Conservation (phyloP, 306 rosid genomes). For the Ziziphus jujuba region DNA sequence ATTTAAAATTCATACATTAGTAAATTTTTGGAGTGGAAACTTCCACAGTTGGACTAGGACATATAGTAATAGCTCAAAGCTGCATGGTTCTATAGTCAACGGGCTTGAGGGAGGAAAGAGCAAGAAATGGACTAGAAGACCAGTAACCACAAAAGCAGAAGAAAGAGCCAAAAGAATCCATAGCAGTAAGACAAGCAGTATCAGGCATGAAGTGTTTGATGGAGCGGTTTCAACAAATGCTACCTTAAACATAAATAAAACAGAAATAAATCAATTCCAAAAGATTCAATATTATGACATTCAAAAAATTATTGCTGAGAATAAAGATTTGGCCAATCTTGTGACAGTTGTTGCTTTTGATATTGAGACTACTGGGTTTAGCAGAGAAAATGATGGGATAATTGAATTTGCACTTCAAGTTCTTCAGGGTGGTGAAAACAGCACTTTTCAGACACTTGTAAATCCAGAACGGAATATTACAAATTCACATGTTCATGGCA, state of each 20-base stretch:
- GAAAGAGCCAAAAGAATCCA: conserved; percentile 36
- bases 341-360: conserved; percentile 71
- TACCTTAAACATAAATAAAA: conserved; percentile 48
- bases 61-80: conserved; percentile 44
- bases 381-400: conserved; percentile 52
- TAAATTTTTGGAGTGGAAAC: conserved; percentile 58
- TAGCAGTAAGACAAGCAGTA: conserved; percentile 45
- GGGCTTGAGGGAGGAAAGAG: conserved; percentile 55
- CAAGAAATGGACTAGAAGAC: conserved; percentile 72
- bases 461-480: conserved; percentile 61
- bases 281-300: conserved; percentile 51
- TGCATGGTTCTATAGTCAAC: conserved; percentile 41
- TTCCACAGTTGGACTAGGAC: conserved; percentile 44
- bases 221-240: conserved; percentile 48
- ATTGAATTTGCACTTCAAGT: conserved; percentile 79
- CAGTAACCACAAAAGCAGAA: conserved; percentile 65
- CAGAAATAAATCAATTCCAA: conserved; percentile 43
- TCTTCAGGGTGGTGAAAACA: conserved; percentile 80
- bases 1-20: conserved; percentile 53
- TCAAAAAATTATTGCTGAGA: conserved; percentile 48
- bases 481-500: conserved; percentile 62
- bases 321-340: conserved; percentile 52
- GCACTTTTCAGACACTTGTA: conserved; percentile 87
- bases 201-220: conserved; percentile 52
- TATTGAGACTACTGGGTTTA: conserved; percentile 77